Evolutionary conservation across 345 rosid genomes (phyloP).

Genomic region (Rhodamnia rubescens): DNA sequence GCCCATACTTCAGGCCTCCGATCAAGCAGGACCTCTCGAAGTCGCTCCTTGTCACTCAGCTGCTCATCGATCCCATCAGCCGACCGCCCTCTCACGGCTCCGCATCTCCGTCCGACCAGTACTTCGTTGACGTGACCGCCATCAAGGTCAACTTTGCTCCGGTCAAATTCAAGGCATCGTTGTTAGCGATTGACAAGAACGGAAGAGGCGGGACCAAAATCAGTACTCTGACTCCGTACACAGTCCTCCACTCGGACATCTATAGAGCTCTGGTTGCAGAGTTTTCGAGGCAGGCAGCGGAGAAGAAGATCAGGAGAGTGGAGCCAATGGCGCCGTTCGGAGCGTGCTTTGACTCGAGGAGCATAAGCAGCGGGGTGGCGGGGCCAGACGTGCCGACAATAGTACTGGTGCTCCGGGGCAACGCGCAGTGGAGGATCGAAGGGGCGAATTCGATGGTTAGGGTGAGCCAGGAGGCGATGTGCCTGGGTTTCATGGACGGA

Average conservation of each 20-base stretch:
- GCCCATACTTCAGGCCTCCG: conserved; percentile 9
- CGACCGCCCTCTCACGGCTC: neutral
- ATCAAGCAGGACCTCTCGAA: conserved; percentile 18
- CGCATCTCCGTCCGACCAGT: conserved; percentile 16
- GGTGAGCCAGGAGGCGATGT: conserved; percentile 7
- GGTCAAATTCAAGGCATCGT: conserved; percentile 7
- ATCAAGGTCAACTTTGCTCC: conserved; percentile 8
- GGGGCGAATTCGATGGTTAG: conserved; percentile 33
- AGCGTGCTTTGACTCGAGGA: neutral
- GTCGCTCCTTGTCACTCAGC: conserved; percentile 14
- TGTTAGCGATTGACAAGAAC: conserved; percentile 10
- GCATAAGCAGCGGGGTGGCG: neutral
- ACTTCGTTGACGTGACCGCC: conserved; percentile 19
- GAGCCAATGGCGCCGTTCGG: conserved; percentile 10
- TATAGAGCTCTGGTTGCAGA: conserved; percentile 22
- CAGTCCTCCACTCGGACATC: conserved; percentile 22
- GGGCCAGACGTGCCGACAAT: conserved; percentile 24
- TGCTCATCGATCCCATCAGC: conserved; percentile 18
- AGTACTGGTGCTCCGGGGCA: conserved; percentile 11
- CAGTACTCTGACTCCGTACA: conserved; percentile 23
- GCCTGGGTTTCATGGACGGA: conserved; percentile 29
- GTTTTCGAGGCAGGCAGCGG: conserved; percentile 3
- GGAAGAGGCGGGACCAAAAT: conserved; percentile 43
- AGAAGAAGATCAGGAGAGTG: neutral
- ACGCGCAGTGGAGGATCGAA: conserved; percentile 14